phyloP scores from a whole-genome alignment of 1,139 yeast genomes.

The Nadsonia commutata region DNA sequence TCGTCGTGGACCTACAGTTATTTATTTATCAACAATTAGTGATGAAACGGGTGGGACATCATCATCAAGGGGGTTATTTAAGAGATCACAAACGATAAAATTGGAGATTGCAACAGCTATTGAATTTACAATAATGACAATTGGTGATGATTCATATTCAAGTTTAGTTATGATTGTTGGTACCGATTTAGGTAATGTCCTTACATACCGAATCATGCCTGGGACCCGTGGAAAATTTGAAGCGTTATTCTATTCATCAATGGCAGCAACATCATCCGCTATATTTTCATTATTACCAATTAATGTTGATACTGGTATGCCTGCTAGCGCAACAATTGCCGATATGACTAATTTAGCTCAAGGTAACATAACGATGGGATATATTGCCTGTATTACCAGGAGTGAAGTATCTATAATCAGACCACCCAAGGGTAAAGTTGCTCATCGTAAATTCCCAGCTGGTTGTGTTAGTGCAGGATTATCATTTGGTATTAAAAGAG shows the following conservation, averaged over 20 bases:
- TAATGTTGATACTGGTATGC: conserved; percentile 39
- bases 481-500: conserved; percentile 30
- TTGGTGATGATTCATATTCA: conserved; percentile 49
- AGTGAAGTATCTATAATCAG: conserved; percentile 52
- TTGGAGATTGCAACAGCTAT: conserved; percentile 36
- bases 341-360: conserved; percentile 46
- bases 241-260: neutral
- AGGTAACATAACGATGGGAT: conserved; percentile 51
- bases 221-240: neutral
- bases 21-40: conserved; percentile 33
- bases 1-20: conserved; percentile 72
- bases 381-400: conserved; percentile 40
- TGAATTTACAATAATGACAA: conserved; percentile 59
- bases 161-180: conserved; percentile 66
- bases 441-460: conserved; percentile 36
- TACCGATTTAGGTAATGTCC: conserved; percentile 60
- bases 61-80: neutral
- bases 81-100: neutral
- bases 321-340: conserved; percentile 49
- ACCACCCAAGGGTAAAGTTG: conserved; percentile 34
- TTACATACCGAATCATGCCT: conserved; percentile 57
- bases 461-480: conserved; percentile 41
- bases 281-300: conserved; percentile 46
- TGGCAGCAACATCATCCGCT: conserved; percentile 14
- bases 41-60: neutral